Base-by-base conservation (phyloP, 2,329 filamentous ascomycete genomes). In the Malbranchea zuffiana region DNA sequence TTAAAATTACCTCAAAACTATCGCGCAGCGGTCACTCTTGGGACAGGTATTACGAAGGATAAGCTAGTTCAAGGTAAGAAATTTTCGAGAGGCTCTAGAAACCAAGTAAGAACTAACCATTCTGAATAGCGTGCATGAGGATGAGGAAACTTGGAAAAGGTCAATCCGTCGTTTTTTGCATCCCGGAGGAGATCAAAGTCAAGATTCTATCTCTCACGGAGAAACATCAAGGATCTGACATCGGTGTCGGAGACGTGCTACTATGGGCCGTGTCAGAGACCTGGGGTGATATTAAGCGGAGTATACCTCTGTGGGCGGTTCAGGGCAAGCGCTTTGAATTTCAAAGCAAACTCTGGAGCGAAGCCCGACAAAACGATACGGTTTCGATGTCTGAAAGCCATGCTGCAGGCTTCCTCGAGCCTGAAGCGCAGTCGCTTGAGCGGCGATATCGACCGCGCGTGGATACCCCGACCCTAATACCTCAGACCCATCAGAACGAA, bases 191-290 rank as follows among this genome's bases (percentile, higher is more conserved):
- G 48, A 75, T 80, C 0, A 64, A 78, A 21, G 69, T 73, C 16
- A 75, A 68, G 41, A 78, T 82, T 20, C 44, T 69, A 0, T 69
- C 76, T 37, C 35, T 67, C 0, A 33, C 30, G 12, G 15, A 24
- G 7, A 33, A 34, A 6, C n/a, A 12, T 4, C 50, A 57, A 6
- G 39, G 49, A 0, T 62, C 65, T 4, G 3, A 2, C 1, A 40
- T 69, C 1, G 54, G 68, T 34, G 75, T 72, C 0, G 51, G 51
- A 3, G 63, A 76, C 35, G 69, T 77, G 10, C 56, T 80, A 1
- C 47, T 51, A 2, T 82, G 78, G 78, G 62, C 82, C 0, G 60
- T 82, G 0, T 65, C 78, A 26, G 72, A 80, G 35, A 78, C 75
- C 0, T 82, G 78, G 39, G 54, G 58, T 4, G 64, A 57, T 0